These are phyloP conservation scores for Chaetomidium leptoderma DNA, from an alignment of 495 filamentous ascomycete genomes.

Conservation along the genomic window DNA sequence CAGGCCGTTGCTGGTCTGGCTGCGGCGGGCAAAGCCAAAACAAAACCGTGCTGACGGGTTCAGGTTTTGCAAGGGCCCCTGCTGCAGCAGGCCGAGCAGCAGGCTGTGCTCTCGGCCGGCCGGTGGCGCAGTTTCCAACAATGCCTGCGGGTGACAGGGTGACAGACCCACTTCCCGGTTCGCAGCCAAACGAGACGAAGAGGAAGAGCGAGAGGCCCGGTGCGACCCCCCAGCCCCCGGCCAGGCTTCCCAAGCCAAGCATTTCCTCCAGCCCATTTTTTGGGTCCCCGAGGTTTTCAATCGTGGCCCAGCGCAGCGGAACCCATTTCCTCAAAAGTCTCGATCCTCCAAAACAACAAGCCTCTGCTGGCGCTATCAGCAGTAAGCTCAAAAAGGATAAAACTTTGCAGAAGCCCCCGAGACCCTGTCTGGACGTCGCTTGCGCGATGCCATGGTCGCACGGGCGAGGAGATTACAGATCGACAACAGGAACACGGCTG, in stretches of 20 bases:
- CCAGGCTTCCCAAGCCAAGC: slow-evolving; percentile 3
- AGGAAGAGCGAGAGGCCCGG: neutral
- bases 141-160: slow-evolving; percentile 12
- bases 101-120: slow-evolving; percentile 12
- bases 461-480: neutral
- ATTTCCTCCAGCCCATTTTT: neutral
- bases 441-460: neutral
- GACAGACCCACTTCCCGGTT: slow-evolving; percentile 13
- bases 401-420: neutral
- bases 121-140: slow-evolving; percentile 18
- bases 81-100: neutral
- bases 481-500: neutral
- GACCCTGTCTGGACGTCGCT: neutral
- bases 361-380: neutral
- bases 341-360: neutral
- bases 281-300: no score
- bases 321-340: neutral
- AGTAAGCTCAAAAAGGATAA: neutral
- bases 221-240: neutral
- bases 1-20: neutral
- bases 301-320: slow-evolving; percentile 5
- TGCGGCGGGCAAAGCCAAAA: neutral
- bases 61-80: slow-evolving; percentile 12
- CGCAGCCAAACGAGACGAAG: neutral
- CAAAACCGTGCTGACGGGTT: slow-evolving; percentile 6